A percentile compares a stretch with the other conserved stretches of the same genome.
Conservation (phyloP, 202 grass and related monocot species). For the Digitaria exilis region DNA sequence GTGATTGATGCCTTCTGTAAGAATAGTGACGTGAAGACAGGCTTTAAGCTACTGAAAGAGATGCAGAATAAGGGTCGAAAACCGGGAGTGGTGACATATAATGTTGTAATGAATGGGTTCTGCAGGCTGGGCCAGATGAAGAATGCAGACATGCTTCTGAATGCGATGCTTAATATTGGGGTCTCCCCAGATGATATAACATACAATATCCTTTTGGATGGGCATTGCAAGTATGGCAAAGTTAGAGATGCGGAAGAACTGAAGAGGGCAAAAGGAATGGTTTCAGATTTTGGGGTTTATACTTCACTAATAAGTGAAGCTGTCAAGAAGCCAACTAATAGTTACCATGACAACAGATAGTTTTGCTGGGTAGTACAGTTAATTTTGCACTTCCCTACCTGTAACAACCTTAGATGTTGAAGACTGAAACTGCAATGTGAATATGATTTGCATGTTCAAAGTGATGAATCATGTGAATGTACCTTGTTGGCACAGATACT, state of each 20-base stretch:
- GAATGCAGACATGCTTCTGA: slow-evolving; percentile 76
- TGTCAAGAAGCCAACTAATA: slow-evolving; percentile 52
- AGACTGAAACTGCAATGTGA: slow-evolving; percentile 19
- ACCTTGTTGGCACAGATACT: slow-evolving; percentile 41
- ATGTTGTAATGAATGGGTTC: slow-evolving; percentile 83
- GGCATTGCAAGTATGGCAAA: slow-evolving; percentile 74
- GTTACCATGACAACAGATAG: slow-evolving; percentile 44
- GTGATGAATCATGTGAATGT: slow-evolving; percentile 37
- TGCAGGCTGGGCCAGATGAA: slow-evolving; percentile 88
- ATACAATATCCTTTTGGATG: slow-evolving; percentile 89
- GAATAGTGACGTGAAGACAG: slow-evolving; percentile 64
- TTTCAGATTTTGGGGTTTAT: slow-evolving; percentile 73
- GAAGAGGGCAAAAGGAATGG: slow-evolving; percentile 74
- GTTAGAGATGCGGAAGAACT: slow-evolving; percentile 52
- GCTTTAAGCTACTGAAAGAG: slow-evolving; percentile 74
- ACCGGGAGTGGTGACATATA: slow-evolving; percentile 74
- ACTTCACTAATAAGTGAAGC: slow-evolving; percentile 67
- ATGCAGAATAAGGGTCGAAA: slow-evolving; percentile 74
- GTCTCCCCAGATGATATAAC: slow-evolving; percentile 77
- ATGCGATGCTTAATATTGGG: slow-evolving; percentile 80
- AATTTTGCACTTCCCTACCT: not conserved
- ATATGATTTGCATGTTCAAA: slow-evolving; percentile 46
- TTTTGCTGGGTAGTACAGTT: not conserved
- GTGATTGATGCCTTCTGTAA: slow-evolving; percentile 85
- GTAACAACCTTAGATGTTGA: not conserved